Percentiles rank a stretch among this genome's conserved stretches.
Evolutionary conservation across 2,329 filamentous ascomycete genomes (phyloP).

Genomic region (Emergomyces africanus): DNA sequence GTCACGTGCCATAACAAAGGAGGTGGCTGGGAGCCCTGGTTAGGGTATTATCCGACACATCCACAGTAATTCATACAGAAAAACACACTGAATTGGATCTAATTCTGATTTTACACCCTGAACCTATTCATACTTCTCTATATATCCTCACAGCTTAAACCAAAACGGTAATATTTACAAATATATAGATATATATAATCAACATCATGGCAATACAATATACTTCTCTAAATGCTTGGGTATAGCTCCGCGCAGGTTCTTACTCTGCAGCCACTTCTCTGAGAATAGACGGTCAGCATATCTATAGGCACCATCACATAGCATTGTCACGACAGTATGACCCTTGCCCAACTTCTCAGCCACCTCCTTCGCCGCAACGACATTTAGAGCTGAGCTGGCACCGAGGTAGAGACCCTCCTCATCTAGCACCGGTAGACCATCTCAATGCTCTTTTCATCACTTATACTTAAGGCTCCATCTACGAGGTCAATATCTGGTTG

Average conservation of each 20-base stretch:
- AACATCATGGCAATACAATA: constrained; percentile 66
- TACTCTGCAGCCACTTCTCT: constrained; percentile 75
- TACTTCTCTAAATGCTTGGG: constrained; percentile 83
- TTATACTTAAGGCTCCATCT: constrained; percentile 72
- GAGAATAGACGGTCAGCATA: constrained; percentile 94
- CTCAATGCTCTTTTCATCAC: constrained; percentile 87
- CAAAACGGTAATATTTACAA: background rate
- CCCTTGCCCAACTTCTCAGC: constrained; percentile 81
- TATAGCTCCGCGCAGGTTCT: constrained; percentile 69
- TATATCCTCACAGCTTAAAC: background rate
- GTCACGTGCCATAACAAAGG: no score
- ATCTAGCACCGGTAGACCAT: constrained; percentile 97
- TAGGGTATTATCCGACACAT: no score
- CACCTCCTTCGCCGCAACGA: constrained; percentile 88
- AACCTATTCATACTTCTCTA: background rate
- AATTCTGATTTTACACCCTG: background rate
- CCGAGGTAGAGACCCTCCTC: constrained; percentile 94
- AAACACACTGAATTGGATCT: background rate
- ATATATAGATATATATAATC: background rate
- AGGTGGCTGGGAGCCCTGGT: no score
- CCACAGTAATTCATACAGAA: background rate
- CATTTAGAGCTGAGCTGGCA: constrained; percentile 86
- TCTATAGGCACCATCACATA: constrained; percentile 94
- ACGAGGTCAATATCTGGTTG: constrained; percentile 69
- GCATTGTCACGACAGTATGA: constrained; percentile 81